Conservation (phyloP, 2,329 filamentous ascomycete genomes). For the Cordyceps farinosa region DNA sequence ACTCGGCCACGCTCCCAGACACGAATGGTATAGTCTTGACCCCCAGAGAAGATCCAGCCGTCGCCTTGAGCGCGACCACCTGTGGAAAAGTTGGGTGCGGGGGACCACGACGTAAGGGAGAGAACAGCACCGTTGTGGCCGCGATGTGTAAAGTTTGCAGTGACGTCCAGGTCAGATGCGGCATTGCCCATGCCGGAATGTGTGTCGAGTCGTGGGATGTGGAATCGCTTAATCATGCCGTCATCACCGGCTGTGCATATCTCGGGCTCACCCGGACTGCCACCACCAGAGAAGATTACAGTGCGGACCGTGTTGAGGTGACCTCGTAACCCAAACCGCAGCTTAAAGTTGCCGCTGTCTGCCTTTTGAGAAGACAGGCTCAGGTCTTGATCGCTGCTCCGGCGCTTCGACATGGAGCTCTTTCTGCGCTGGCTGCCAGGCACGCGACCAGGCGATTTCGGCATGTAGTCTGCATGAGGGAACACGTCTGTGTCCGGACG, state of each 20-base stretch:
- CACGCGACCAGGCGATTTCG: conserved; percentile 74
- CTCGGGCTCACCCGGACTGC: conserved; percentile 91
- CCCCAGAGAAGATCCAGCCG: conserved; percentile 97
- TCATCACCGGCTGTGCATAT: conserved; percentile 96
- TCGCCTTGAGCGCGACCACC: conserved; percentile 85
- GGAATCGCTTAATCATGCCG: conserved; percentile 93
- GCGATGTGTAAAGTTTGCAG: conserved; percentile 90
- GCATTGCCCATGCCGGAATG: conserved; percentile 46
- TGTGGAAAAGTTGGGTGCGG: conserved; percentile 82
- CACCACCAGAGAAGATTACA: conserved; percentile 94
- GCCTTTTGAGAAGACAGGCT: conserved; percentile 52
- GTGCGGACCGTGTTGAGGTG: conserved; percentile 92
- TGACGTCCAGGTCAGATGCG: conserved; percentile 81
- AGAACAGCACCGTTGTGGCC: conserved; percentile 91
- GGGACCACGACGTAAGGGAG: conserved; percentile 80
- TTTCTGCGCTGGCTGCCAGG: conserved; percentile 72
- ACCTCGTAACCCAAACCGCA: conserved; percentile 85
- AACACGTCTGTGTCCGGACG: conserved; percentile 87
- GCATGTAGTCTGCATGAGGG: conserved; percentile 72
- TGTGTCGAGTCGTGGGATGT: conserved; percentile 76
- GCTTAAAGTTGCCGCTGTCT: conserved; percentile 80
- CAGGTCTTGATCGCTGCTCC: conserved; percentile 65
- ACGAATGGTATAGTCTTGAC: conserved; percentile 86
- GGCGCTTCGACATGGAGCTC: conserved; percentile 70
- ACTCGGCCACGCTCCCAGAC: conserved; percentile 95